Conservation (phyloP, 2,329 filamentous ascomycete species). For the Epichloe sibirici region DNA sequence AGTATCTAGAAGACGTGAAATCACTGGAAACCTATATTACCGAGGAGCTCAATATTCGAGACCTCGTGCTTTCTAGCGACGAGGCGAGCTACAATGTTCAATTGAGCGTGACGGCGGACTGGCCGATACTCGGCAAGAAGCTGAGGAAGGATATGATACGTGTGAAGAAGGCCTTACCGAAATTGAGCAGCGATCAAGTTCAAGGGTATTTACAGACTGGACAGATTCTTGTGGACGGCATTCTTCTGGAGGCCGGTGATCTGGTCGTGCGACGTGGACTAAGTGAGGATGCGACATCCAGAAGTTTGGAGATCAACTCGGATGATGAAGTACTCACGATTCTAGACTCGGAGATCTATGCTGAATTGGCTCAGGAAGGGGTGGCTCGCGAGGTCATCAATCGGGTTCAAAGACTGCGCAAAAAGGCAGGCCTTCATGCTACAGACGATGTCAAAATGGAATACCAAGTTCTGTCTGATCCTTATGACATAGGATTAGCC, state of each 20-base stretch:
- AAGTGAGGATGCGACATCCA: slow-evolving; percentile 56
- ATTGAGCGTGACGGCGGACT: slow-evolving; percentile 82
- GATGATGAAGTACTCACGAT: slow-evolving; percentile 86
- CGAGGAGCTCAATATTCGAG: slow-evolving; percentile 83
- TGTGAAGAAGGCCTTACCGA: slow-evolving; percentile 82
- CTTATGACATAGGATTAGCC: slow-evolving; percentile 61
- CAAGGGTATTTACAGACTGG: slow-evolving; percentile 63
- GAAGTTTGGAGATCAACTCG: slow-evolving; percentile 73
- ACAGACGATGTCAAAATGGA: slow-evolving; percentile 96
- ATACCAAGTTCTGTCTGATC: slow-evolving; percentile 70
- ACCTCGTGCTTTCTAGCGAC: slow-evolving; percentile 72
- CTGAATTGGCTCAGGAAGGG: slow-evolving; percentile 79
- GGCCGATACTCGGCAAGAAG: slow-evolving; percentile 92
- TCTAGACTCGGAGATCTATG: slow-evolving; percentile 69
- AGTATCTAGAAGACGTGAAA: slow-evolving; percentile 77
- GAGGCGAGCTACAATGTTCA: slow-evolving; percentile 87
- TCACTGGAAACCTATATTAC: slow-evolving; percentile 79
- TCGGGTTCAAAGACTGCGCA: slow-evolving; percentile 80
- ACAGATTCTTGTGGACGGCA: slow-evolving; percentile 73
- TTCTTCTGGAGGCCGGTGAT: slow-evolving; percentile 70
- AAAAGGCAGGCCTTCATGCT: slow-evolving; percentile 80
- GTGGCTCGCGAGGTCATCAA: slow-evolving; percentile 87
- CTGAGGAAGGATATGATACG: slow-evolving; percentile 87
- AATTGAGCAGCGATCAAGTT: slow-evolving; percentile 66
- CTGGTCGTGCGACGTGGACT: slow-evolving; percentile 66